Percentiles rank a stretch among this genome's conserved stretches.
These are phyloP conservation scores for Gliomastix tumulicola DNA, from an alignment of 2,329 filamentous ascomycete species.

Conservation along the genomic window DNA sequence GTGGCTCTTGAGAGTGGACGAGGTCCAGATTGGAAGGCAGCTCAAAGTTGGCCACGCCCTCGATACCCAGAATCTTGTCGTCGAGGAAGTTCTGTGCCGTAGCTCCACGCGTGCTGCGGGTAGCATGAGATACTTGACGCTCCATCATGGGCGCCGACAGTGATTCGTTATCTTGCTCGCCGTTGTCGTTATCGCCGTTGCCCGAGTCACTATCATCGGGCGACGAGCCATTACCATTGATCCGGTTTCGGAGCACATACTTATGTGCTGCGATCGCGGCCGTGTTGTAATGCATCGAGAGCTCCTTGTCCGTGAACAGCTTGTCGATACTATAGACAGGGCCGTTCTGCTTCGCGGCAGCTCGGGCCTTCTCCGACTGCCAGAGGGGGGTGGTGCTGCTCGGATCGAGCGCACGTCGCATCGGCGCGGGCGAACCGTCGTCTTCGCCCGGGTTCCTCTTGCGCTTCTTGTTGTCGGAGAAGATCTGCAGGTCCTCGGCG, in stretches of 20 bases:
- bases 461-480: slow-evolving; percentile 52
- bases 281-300: slow-evolving; percentile 57
- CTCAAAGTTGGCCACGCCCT: slow-evolving; percentile 53
- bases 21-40: slow-evolving; percentile 51
- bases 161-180: slow-evolving; percentile 39
- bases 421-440: slow-evolving; percentile 55
- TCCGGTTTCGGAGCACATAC: slow-evolving; percentile 51
- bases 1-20: slow-evolving; percentile 44
- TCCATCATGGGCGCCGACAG: slow-evolving; percentile 49
- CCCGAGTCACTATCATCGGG: slow-evolving; percentile 47
- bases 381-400: slow-evolving; percentile 54
- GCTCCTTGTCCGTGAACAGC: slow-evolving; percentile 64
- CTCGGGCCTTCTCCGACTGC: slow-evolving; percentile 52
- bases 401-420: slow-evolving; percentile 46
- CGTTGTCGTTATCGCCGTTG: slow-evolving; percentile 42
- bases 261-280: slow-evolving; percentile 57
- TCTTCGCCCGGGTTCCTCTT: slow-evolving; percentile 55
- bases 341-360: slow-evolving; percentile 47
- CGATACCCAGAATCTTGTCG: slow-evolving; percentile 51
- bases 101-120: slow-evolving; percentile 52
- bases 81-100: slow-evolving; percentile 48
- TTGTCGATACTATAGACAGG: slow-evolving; percentile 61
- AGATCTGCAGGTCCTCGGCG: slow-evolving; percentile 49
- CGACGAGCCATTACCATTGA: slow-evolving; percentile 41
- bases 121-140: slow-evolving; percentile 56